Base-by-base conservation (phyloP, 345 rosid genomes). In the Zanthoxylum bungeanum region DNA sequence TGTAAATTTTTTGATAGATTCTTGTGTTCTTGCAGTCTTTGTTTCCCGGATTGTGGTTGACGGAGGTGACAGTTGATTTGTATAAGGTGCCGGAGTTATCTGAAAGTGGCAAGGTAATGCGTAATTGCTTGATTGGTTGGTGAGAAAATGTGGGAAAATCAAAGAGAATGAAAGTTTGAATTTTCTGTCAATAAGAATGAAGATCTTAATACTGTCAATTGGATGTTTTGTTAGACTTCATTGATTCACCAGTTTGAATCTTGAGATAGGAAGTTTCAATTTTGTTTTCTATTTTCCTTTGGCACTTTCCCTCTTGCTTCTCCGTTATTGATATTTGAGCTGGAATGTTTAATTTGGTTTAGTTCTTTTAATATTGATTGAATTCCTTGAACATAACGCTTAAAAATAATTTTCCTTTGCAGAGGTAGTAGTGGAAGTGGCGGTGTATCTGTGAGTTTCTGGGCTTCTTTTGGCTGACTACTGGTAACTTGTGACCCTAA, bases 31-130 rank as follows among this genome's bases (percentile, higher is more conserved):
- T 73, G 77, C 85, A 94, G 98, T 21, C 72, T 65, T 74, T 88
- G 75, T 72, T 79, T 75, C 95, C 96, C 1, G 98, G 93, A 33
- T 73, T 68, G 36, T 91, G 95, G 95, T 74, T 92, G 70, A 62
- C 81, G 73, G 92, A 90, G 70, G 86, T 90, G 28, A 81, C 86
- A 1, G 77, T 58, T 61, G 96, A 90, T 70, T 42, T 81, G 0
- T 93, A 93, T 83, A 82, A 86, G 71, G 93, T 90, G n/a, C 82
- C 85, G 12, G 96, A 90, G 61, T 1, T 44, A 0, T 78, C 81
- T 1, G 91, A 81, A 9, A 84, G 70, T 47, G 80, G 76, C 22
- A 86, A 90, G 91, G 98, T 87, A 84, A n/a, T n/a, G n/a, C n/a
- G n/a, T n/a, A n/a, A 55, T 61, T 46, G 28, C 44, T 59, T 63